phyloP scores from a whole-genome alignment of 1,284 basidiomycete genomes.

The Austropuccinia psidii region DNA sequence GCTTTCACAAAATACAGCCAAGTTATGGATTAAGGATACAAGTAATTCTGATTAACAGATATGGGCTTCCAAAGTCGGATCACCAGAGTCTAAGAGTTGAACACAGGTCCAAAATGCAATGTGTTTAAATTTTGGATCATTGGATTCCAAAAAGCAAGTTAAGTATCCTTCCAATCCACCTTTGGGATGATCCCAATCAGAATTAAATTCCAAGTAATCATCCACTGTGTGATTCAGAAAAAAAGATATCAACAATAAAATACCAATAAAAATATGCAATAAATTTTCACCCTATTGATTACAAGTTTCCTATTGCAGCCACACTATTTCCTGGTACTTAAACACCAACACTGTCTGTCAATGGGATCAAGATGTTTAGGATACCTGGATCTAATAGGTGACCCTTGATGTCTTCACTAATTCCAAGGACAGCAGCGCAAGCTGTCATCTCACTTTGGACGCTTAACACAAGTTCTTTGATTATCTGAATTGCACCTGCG shows the following conservation, averaged over 20 bases:
- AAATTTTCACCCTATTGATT: slow-evolving; percentile 82
- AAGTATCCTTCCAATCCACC: slow-evolving; percentile 94
- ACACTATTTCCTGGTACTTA: slow-evolving; percentile 98
- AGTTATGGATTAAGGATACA: slow-evolving; percentile 71
- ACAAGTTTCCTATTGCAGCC: slow-evolving; percentile 91
- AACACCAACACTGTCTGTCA: slow-evolving; percentile 89
- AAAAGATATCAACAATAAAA: not conserved
- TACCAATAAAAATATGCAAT: no score
- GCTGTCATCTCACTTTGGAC: slow-evolving; percentile 49
- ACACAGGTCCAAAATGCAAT: slow-evolving; percentile 98
- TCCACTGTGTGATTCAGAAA: slow-evolving; percentile 61
- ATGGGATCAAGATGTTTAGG: slow-evolving; percentile 89
- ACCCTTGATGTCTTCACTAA: slow-evolving; percentile 79
- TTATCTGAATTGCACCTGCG: slow-evolving; percentile 47
- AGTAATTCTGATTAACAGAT: slow-evolving; percentile 73
- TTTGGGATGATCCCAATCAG: slow-evolving; percentile 95
- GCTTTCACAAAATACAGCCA: slow-evolving; percentile 65
- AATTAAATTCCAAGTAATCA: slow-evolving; percentile 94
- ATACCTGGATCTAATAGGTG: slow-evolving; percentile 97
- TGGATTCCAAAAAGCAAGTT: slow-evolving; percentile 82
- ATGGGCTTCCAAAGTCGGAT: slow-evolving; percentile 57
- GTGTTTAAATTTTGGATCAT: slow-evolving; percentile 98
- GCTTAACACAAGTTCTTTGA: slow-evolving; percentile 47
- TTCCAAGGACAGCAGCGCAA: slow-evolving; percentile 43
- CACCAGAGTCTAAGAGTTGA: slow-evolving; percentile 86